Base-by-base conservation (phyloP, 139 green algal genomes). In the Coccomyxa sp. region DNA sequence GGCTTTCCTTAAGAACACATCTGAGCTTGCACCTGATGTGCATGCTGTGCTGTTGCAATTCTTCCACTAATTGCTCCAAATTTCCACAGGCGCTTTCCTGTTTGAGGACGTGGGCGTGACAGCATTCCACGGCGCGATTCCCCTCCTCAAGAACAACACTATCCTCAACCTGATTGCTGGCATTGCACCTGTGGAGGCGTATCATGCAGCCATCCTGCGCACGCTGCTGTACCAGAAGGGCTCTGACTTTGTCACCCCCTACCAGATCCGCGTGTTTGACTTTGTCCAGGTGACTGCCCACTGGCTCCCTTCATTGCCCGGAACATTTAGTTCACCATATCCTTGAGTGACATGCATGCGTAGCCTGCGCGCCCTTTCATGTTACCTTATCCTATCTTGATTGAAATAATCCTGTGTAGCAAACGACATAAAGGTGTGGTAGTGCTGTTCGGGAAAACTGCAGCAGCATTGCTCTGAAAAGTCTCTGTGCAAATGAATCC, bases 71-170 rank as follows among this genome's bases (percentile, higher is more conserved):
- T 11, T 51, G 38, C 3, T 51, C 3, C 38, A 51, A 11, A 7
- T 51, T 51, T 51, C 63, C 21, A 25, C 63, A 71, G 63, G 76
- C 14, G 76, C 76, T 17, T 92, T 90, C 79, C 89, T 91, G 75
- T 93, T 91, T 81, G 88, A 93, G 85, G 90, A 93, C 57, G 90
- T 93, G 4, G 90, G 89, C 63, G 89, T 90, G 68, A 90, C 86
- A 13, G 89, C 89, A 25, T 92, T 88, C 86, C 38, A 21, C 76
- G 85, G 85, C 58, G 89, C 87, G 27, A 76, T 81, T 14, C 76
- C 81, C 7, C 45, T 86, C n/a, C 66, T 90, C 58, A 60, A 23
- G 14, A 77, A 82, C 81, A 82, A 81, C 45, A 79, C 31, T 28
- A 77, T 74, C 81, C 84, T 90, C 10, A 76, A 63, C 13, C 77